Conservation (phyloP, 2,329 filamentous ascomycete species). For the Proliferodiscus dingleyae region DNA sequence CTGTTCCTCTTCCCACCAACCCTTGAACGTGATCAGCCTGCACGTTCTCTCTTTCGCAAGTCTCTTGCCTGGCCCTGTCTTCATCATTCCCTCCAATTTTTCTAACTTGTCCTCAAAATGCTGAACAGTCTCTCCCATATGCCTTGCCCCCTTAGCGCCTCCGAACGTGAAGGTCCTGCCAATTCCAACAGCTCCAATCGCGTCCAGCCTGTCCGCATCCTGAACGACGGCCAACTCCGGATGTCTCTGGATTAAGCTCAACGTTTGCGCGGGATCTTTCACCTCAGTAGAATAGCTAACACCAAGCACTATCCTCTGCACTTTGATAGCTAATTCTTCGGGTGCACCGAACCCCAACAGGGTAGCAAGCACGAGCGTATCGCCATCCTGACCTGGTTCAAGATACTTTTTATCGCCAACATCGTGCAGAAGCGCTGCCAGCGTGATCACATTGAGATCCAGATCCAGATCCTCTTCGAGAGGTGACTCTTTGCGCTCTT, state of each 20-base stretch:
- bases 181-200: constrained; percentile 82
- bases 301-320: constrained; percentile 70
- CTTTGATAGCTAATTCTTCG: constrained; percentile 55
- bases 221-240: constrained; percentile 84
- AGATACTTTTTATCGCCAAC: constrained; percentile 62
- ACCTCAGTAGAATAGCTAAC: constrained; percentile 78
- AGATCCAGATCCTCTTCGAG: constrained; percentile 37
- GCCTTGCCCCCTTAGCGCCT: constrained; percentile 53
- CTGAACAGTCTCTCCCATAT: constrained; percentile 60
- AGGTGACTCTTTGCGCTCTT: constrained; percentile 11
- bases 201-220: constrained; percentile 91
- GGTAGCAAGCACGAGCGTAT: constrained; percentile 52
- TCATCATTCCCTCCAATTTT: constrained; percentile 58
- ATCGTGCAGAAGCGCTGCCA: constrained; percentile 79
- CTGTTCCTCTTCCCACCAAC: constrained; percentile 55
- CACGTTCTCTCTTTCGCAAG: constrained; percentile 50
- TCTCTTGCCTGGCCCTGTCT: constrained; percentile 50
- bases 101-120: constrained; percentile 79
- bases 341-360: constrained; percentile 57
- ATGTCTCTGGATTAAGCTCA: constrained; percentile 52
- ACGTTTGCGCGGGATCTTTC: constrained; percentile 56
- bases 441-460: constrained; percentile 51
- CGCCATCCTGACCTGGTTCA: constrained; percentile 49
- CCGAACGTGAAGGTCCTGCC: constrained; percentile 74
- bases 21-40: constrained; percentile 47